These are phyloP conservation scores for Yamadazyma philogaea DNA, from an alignment of 805 yeast species.

Conservation along the genomic window DNA sequence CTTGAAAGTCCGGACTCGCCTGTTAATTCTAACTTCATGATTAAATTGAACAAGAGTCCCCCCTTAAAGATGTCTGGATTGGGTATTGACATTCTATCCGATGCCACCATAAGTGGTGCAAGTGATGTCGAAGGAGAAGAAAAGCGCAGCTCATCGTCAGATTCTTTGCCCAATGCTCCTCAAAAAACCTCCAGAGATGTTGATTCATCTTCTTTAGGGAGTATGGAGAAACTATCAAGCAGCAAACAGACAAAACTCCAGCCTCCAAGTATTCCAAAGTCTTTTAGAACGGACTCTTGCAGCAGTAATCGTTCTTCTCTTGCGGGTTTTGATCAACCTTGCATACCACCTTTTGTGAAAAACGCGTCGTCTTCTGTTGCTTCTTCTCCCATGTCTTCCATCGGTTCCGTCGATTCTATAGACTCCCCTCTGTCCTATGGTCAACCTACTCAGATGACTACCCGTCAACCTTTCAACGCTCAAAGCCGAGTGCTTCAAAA, in stretches of 20 bases:
- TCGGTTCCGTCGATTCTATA: constrained; percentile 12
- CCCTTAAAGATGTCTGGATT: constrained; percentile 27
- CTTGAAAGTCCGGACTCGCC: constrained; percentile 24
- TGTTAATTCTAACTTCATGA: constrained; percentile 18
- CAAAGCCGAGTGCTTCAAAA: constrained; percentile 3
- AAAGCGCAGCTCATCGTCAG: not conserved
- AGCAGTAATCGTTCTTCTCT: constrained; percentile 10
- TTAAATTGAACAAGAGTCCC: constrained; percentile 16
- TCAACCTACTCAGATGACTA: constrained; percentile 3
- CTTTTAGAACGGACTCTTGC: constrained; percentile 6
- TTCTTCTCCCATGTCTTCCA: constrained; percentile 16
- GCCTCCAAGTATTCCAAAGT: not conserved
- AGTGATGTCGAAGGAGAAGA: constrained; percentile 5
- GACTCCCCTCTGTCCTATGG: constrained; percentile 2
- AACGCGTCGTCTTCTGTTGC: constrained; percentile 5
- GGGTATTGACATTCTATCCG: constrained; percentile 29
- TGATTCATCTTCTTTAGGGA: constrained; percentile 1
- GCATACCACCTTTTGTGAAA: constrained; percentile 12
- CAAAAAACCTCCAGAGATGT: constrained; percentile 3
- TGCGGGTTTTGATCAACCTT: constrained; percentile 12
- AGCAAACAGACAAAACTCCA: not conserved
- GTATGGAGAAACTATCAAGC: not conserved
- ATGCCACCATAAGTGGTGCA: constrained; percentile 6
- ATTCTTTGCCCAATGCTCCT: constrained; percentile 5
- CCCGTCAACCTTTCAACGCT: not conserved